Evolutionary conservation across 805 yeast genomes (phyloP).

Genomic region (Metschnikowia shivogae): DNA sequence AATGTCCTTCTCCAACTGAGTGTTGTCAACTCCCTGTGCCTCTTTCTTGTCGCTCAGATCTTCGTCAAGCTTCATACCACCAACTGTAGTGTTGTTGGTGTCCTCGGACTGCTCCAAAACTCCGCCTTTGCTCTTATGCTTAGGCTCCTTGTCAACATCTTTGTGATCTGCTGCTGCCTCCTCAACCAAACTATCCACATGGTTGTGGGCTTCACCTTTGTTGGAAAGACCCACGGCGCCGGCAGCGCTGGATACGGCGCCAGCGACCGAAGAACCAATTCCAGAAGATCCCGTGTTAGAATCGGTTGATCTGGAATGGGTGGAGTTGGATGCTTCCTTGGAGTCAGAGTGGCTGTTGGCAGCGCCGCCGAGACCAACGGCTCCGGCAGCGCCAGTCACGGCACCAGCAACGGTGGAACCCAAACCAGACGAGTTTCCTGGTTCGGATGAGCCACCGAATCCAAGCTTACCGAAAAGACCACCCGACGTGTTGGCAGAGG

Average conservation of each 20-base stretch:
- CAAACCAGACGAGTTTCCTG: conserved; percentile 2
- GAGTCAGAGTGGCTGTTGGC: neutral
- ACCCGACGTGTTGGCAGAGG: conserved; percentile 4
- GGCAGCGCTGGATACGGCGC: conserved; percentile 20
- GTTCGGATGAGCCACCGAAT: conserved; percentile 1
- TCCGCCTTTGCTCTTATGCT: conserved; percentile 9
- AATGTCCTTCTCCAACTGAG: conserved; percentile 21
- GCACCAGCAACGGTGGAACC: conserved; percentile 19
- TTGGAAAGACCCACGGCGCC: conserved; percentile 16
- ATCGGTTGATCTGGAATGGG: neutral
- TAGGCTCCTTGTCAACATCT: conserved; percentile 9
- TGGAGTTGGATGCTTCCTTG: neutral
- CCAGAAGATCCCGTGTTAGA: conserved; percentile 2
- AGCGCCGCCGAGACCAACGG: conserved; percentile 12
- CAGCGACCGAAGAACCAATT: conserved; percentile 14
- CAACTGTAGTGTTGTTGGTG: neutral
- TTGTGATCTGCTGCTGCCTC: conserved; percentile 15
- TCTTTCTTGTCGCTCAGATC: conserved; percentile 6
- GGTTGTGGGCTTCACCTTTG: conserved; percentile 3
- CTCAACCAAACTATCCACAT: conserved; percentile 19
- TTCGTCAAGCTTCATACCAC: conserved; percentile 2
- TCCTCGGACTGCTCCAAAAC: conserved; percentile 6
- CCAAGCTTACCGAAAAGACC: conserved; percentile 12
- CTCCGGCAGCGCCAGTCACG: conserved; percentile 18
- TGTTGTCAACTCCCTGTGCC: conserved; percentile 11